A percentile compares a stretch with the other conserved stretches of the same genome.
Evolutionary conservation across 179 eudicot genomes (phyloP).

Genomic region (Corrigiola litoralis): DNA sequence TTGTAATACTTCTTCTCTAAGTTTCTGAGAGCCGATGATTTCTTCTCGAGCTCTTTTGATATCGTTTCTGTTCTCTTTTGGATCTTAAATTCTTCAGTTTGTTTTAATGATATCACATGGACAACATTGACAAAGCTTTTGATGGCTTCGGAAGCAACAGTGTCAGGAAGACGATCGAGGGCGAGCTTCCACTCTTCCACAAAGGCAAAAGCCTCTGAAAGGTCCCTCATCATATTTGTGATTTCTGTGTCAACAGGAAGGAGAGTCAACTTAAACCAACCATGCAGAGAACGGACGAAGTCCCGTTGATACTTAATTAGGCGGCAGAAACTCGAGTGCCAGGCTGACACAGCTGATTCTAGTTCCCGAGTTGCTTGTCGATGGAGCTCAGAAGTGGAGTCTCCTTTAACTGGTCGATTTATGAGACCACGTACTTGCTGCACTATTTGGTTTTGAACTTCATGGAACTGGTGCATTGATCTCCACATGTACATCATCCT

Average conservation of each 20-base stretch:
- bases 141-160: slow-evolving; percentile 93
- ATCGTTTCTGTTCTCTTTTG: slow-evolving; percentile 67
- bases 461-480: slow-evolving; percentile 89
- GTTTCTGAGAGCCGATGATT: slow-evolving; percentile 66
- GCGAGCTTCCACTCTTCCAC: slow-evolving; percentile 93
- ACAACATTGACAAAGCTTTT: slow-evolving; percentile 86
- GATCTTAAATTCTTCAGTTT: slow-evolving; percentile 73
- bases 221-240: slow-evolving; percentile 29
- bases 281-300: slow-evolving; percentile 69
- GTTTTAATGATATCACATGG: slow-evolving; percentile 67
- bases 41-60: slow-evolving; percentile 89
- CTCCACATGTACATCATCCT: slow-evolving; percentile 99
- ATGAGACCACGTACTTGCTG: slow-evolving; percentile 95
- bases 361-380: slow-evolving; percentile 95
- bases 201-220: slow-evolving; percentile 53
- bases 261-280: slow-evolving; percentile 83
- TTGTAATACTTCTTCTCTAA: slow-evolving; percentile 80
- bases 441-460: slow-evolving; percentile 88
- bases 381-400: slow-evolving; percentile 86
- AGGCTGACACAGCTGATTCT: slow-evolving; percentile 85
- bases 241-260: slow-evolving; percentile 53
- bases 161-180: slow-evolving; percentile 83
- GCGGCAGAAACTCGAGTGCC: slow-evolving; percentile 95
- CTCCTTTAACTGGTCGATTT: slow-evolving; percentile 49
- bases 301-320: slow-evolving; percentile 78